Conservation (phyloP, 2,329 filamentous ascomycete species). For the Colletotrichum somersetense region DNA sequence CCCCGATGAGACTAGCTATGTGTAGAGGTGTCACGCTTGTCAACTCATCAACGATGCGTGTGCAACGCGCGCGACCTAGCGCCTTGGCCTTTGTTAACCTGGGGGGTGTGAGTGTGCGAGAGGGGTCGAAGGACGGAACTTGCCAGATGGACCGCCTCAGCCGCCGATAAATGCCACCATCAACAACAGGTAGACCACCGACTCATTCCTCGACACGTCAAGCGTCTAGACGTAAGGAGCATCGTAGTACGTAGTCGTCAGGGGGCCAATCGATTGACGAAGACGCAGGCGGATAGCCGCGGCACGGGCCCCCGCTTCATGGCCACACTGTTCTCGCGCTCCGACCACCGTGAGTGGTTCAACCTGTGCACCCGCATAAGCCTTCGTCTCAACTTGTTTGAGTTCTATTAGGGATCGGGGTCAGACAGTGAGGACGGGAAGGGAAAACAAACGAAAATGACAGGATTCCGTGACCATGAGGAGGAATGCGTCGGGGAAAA, state of each 20-base stretch:
- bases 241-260: no score
- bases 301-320: constrained; percentile 37
- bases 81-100: neutral
- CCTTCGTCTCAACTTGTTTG: constrained; percentile 41
- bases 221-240: no score
- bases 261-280: no score
- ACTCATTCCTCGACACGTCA: neutral
- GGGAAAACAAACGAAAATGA: neutral
- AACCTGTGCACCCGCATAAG: constrained; percentile 38
- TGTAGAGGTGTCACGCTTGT: constrained; percentile 30
- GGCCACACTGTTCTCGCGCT: constrained; percentile 21
- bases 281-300: neutral
- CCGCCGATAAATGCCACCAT: neutral
- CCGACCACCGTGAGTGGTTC: constrained; percentile 12
- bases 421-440: constrained; percentile 29
- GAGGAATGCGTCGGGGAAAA: neutral
- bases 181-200: neutral
- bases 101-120: neutral
- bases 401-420: constrained; percentile 38
- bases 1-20: constrained; percentile 17
- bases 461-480: neutral
- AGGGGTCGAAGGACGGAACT: constrained; percentile 4
- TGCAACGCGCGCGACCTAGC: neutral
- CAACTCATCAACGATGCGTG: constrained; percentile 9
- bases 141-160: constrained; percentile 2